These are phyloP conservation scores for Trypanosoma theileri DNA, from an alignment of 208 protist species.

Conservation along the genomic window DNA sequence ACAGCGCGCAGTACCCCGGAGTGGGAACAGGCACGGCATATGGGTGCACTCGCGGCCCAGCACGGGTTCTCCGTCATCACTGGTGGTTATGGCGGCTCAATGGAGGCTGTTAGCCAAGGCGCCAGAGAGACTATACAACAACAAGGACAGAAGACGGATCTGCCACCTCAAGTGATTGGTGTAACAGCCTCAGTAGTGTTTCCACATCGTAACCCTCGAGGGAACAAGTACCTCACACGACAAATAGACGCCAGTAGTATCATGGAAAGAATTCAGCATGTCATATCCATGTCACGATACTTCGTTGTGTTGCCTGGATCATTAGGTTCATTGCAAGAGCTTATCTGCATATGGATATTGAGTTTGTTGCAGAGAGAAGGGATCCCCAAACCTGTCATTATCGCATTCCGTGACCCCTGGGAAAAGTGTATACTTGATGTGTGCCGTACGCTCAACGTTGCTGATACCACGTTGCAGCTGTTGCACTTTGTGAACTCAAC, in stretches of 20 bases:
- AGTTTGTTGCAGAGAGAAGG: slow-evolving; percentile 36
- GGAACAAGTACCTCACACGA: slow-evolving; percentile 62
- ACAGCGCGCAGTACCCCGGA: slow-evolving; percentile 39
- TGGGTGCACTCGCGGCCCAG: slow-evolving; percentile 45
- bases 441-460: slow-evolving; percentile 34
- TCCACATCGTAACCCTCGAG: slow-evolving; percentile 44
- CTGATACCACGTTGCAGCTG: slow-evolving; percentile 27
- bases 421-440: slow-evolving; percentile 50
- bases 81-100: slow-evolving; percentile 73
- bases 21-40: slow-evolving; percentile 49
- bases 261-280: slow-evolving; percentile 61
- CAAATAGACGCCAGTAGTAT: slow-evolving; percentile 43
- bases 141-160: slow-evolving; percentile 8
- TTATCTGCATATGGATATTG: slow-evolving; percentile 63
- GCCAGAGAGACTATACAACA: slow-evolving; percentile 42
- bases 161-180: slow-evolving; percentile 49
- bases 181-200: slow-evolving; percentile 54
- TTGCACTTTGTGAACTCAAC: slow-evolving; percentile 65
- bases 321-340: slow-evolving; percentile 65
- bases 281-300: slow-evolving; percentile 59
- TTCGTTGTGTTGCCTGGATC: slow-evolving; percentile 68
- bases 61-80: slow-evolving; percentile 58
- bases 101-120: slow-evolving; percentile 74
- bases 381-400: slow-evolving; percentile 42
- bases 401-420: slow-evolving; percentile 73